Base-by-base conservation (phyloP, 1,284 basidiomycete species). In the Naganishia sp. region DNA sequence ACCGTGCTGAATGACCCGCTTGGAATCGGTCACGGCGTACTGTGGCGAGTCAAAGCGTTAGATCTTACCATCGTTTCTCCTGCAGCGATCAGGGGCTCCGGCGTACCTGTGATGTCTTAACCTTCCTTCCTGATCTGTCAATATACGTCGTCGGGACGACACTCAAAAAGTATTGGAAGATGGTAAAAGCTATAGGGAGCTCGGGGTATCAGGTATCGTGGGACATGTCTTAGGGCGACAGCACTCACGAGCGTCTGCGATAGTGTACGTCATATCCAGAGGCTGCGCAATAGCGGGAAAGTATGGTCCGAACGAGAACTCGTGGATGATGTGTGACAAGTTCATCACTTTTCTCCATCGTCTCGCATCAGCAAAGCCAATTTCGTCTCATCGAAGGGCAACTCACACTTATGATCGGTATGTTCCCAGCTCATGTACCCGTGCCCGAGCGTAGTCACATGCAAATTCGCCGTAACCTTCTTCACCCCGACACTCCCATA, bases 221-320 rank as follows among this genome's bases (percentile, higher is more conserved):
- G 11, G 60, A 28, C 15, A 28, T 28, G 11, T 9, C 9, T n/a
- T 50, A 3, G 18, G 18, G 2, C 28, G 28, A 11, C 11, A 43
- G n/a, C 4, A 85, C 90, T 75, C 74, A 93, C 90, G 87, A 52
- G 93, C 84, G 43, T 86, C 78, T 0, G 94, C 88, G 0, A 89
- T 78, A 76, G 97, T 93, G 68, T 90, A 88, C 0, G 90, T 91
- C 75, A 92, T 87, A 74, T 98, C 95, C 43, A 99, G 84, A 3
- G 95, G 95, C 77, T 99, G 95, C 0, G 87, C 85, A 67, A 99
- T 98, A 60, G 94, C 89, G 0, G 95, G 95, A 82, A 97, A 98
- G 82, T 91, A 90, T 0, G 93, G 90, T 0, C 95, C 95, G 73
- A 98, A 98, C 1, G 93, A 96, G 77, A 97, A 95, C 79, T 98